Base-by-base conservation (phyloP, 129 eudicot genomes). In the Solidago caesia region DNA sequence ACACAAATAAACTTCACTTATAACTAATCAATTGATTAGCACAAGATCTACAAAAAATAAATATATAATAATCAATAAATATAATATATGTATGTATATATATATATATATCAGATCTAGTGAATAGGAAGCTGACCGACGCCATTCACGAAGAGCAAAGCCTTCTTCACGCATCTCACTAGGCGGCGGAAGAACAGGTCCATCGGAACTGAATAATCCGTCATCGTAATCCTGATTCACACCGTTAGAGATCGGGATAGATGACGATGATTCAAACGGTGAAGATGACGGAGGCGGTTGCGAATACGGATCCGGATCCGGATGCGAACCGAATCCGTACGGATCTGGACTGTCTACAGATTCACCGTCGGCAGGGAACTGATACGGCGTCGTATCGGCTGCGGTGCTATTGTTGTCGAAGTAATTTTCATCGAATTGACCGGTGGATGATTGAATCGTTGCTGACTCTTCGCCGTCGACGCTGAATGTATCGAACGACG, bases 101-200 rank as follows among this genome's bases (percentile, higher is more conserved):
- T 29, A 25, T 25, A 42, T 49, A n/a, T 7, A 33, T 4, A 21
- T 33, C 5, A 47, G 76, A 81, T 62, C 76, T 46, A 78, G 48
- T 16, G 8, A 70, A 75, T 2, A 21, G 9, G 67, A 80, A 46
- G 63, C 84, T 80, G 15, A 94, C 99, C 97, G 77, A 60, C 97
- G 80, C 99, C 99, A 94, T 71, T 89, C 96, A n/a, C 96, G 96
- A 82, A 93, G 92, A 47, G 98, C 98, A 61, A 61, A 87, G 0
- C 96, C 98, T 75, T 88, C 98, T 60, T 88, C 96, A 1, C 81
- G 81, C 97, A 93, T 90, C 76, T 89, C 92, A 63, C 74, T 80
- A 0, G 97, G 96, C 70, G 96, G 92, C 5, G 98, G 98, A 41
- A 93, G 96, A 76, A 94, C 80, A 27, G 97, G 96, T 9, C 99